Evolutionary conservation across 805 yeast genomes (phyloP).

Genomic region (Lachancea waltii): DNA sequence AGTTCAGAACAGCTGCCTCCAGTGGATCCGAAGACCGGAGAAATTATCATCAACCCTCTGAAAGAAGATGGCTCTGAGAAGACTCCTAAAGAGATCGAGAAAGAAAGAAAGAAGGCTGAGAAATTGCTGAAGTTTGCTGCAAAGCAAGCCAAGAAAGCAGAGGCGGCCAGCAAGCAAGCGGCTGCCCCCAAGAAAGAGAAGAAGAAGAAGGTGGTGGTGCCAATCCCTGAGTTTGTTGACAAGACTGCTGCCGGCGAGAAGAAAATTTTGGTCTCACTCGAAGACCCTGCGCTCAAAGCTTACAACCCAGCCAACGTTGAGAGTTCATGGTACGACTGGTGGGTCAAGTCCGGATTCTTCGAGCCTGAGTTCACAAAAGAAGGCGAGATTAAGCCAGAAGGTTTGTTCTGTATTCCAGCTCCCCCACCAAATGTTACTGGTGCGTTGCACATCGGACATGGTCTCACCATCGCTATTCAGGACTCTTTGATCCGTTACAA

Average conservation of each 20-base stretch:
- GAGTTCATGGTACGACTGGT: constrained; percentile 97
- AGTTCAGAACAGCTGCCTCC: constrained; percentile 30
- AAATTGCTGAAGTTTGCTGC: constrained; percentile 83
- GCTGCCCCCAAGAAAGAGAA: constrained; percentile 57
- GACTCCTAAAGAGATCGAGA: constrained; percentile 76
- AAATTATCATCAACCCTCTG: constrained; percentile 33
- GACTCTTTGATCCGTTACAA: constrained; percentile 88
- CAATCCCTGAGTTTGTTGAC: constrained; percentile 81
- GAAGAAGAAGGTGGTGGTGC: constrained; percentile 61
- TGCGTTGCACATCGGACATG: constrained; percentile 97
- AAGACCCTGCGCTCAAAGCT: constrained; percentile 89
- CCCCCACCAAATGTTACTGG: constrained; percentile 99
- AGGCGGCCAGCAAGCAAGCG: constrained; percentile 17
- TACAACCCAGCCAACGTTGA: constrained; percentile 91
- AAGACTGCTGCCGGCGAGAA: constrained; percentile 83
- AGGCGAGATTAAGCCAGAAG: constrained; percentile 75
- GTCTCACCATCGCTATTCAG: constrained; percentile 90
- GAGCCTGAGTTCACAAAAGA: constrained; percentile 75
- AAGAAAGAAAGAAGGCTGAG: constrained; percentile 84
- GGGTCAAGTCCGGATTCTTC: constrained; percentile 83
- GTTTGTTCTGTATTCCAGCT: constrained; percentile 87
- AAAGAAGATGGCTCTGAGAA: constrained; percentile 45
- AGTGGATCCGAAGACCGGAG: constrained; percentile 34
- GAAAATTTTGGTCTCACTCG: constrained; percentile 78
- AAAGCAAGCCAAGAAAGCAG: constrained; percentile 59